These are phyloP conservation scores for Mucor plumbeus DNA, from an alignment of 371 early-diverging fungal species.

Conservation along the genomic window DNA sequence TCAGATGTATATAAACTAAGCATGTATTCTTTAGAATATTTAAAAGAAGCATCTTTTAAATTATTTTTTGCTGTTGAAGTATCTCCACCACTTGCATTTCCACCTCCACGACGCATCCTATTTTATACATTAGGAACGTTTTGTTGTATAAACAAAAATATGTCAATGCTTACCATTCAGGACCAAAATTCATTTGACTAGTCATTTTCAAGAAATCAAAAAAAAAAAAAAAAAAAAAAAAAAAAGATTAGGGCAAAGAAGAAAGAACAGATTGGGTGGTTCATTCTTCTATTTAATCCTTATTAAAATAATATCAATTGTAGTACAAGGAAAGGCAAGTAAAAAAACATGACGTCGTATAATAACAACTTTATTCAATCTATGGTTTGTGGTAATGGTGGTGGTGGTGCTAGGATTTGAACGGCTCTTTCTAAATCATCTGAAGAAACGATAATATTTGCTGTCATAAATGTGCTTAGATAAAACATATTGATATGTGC, in stretches of 20 bases:
- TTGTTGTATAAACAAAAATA: neutral
- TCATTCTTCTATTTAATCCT: neutral
- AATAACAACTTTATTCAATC: neutral
- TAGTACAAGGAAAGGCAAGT: slow-evolving; percentile 3
- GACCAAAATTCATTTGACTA: slow-evolving; percentile 22
- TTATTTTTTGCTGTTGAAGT: neutral
- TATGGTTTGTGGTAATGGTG: slow-evolving; percentile 8
- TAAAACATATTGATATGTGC: slow-evolving; percentile 62
- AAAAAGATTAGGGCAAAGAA: slow-evolving; percentile 3
- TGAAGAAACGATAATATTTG: slow-evolving; percentile 60
- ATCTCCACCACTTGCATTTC: neutral
- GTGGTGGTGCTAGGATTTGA: slow-evolving; percentile 25
- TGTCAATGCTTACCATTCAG: slow-evolving; percentile 15
- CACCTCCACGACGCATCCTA: slow-evolving; percentile 9
- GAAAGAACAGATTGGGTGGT: neutral
- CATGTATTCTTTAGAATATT: slow-evolving; percentile 72
- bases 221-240: no score
- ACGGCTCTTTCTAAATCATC: slow-evolving; percentile 45
- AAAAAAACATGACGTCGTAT: slow-evolving; percentile 4
- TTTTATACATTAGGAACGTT: neutral
- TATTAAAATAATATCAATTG: neutral
- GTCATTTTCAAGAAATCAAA: slow-evolving; percentile 7
- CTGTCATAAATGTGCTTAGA: slow-evolving; percentile 62
- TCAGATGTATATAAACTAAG: slow-evolving; percentile 61
- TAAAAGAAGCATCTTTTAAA: slow-evolving; percentile 48